Conservation (phyloP, 495 filamentous ascomycete genomes). For the Monascus purpureus region DNA sequence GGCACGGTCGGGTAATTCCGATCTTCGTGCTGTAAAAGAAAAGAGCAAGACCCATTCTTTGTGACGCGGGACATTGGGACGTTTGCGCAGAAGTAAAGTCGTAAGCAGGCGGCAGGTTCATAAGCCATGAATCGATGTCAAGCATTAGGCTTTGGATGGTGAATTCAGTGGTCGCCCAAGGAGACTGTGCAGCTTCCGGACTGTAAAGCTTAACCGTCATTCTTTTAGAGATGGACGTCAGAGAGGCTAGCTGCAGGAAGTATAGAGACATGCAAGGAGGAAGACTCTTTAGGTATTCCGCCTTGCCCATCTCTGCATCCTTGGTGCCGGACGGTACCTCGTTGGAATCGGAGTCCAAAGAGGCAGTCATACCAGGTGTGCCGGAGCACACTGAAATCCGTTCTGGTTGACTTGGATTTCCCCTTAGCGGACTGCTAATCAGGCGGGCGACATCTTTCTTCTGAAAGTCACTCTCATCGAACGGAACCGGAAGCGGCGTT, state of each 20-base stretch:
- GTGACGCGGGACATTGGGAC: constrained; percentile 15
- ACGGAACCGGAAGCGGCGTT: constrained; percentile 38
- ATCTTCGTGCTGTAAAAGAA: constrained; percentile 44
- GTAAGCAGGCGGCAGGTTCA: constrained; percentile 24
- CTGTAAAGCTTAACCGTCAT: constrained; percentile 44
- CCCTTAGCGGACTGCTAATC: constrained; percentile 15
- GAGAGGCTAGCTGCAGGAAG: constrained; percentile 31
- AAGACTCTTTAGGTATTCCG: constrained; percentile 16
- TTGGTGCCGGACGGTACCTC: constrained; percentile 3
- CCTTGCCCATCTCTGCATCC: constrained; percentile 8
- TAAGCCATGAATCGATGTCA: constrained; percentile 26
- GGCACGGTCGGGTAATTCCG: constrained; percentile 46
- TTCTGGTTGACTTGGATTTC: constrained; percentile 9
- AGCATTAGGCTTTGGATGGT: constrained; percentile 26
- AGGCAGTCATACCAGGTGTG: constrained; percentile 11
- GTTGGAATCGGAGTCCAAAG: constrained; percentile 13
- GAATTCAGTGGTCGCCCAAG: constrained; percentile 36
- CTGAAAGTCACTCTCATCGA: constrained; percentile 34
- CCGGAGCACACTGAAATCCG: constrained; percentile 7
- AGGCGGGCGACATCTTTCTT: constrained; percentile 20
- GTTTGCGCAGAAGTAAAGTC: constrained; percentile 23
- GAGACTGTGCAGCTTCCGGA: constrained; percentile 31
- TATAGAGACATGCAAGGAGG: constrained; percentile 32
- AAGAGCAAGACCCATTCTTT: constrained; percentile 37
- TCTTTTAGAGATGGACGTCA: constrained; percentile 38